Evolutionary conservation across 371 early-diverging fungal species (phyloP).

Genomic region (Syncephalastrum racemosum): DNA sequence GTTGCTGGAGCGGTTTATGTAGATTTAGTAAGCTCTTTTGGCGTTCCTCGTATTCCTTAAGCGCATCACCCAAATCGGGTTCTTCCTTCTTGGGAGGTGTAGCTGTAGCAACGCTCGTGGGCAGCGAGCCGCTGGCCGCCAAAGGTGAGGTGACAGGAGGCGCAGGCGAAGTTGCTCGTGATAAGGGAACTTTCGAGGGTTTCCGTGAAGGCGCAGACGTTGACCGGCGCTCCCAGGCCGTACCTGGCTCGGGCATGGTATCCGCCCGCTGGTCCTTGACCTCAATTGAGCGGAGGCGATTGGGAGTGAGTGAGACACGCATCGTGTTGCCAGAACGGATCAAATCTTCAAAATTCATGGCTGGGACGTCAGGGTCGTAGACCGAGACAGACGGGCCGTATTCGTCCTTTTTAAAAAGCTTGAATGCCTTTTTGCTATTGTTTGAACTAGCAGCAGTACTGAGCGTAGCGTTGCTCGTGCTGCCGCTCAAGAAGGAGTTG

Average conservation of each 20-base stretch:
- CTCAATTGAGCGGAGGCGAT: slow-evolving; percentile 54
- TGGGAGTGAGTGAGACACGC: slow-evolving; percentile 56
- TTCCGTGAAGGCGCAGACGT: slow-evolving; percentile 22
- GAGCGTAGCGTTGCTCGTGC: slow-evolving; percentile 21
- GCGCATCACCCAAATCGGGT: neutral
- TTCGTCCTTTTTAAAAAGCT: slow-evolving; percentile 43
- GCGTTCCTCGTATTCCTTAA: slow-evolving; percentile 3
- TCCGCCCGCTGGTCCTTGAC: slow-evolving; percentile 30
- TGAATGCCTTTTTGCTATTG: slow-evolving; percentile 39
- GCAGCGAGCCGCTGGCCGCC: slow-evolving; percentile 2
- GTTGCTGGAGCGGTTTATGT: neutral
- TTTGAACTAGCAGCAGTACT: slow-evolving; percentile 11
- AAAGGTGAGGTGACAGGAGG: slow-evolving; percentile 10
- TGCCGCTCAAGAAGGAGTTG: slow-evolving; percentile 36
- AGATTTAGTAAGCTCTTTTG: slow-evolving; percentile 1
- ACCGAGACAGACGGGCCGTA: slow-evolving; percentile 20
- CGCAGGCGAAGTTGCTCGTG: slow-evolving; percentile 10
- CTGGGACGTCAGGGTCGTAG: slow-evolving; percentile 39
- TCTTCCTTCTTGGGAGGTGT: slow-evolving; percentile 3
- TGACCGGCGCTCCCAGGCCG: slow-evolving; percentile 36
- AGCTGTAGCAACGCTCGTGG: slow-evolving; percentile 6
- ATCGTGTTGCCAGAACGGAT: slow-evolving; percentile 55
- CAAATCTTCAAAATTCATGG: slow-evolving; percentile 49
- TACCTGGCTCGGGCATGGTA: slow-evolving; percentile 5
- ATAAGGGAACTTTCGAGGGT: slow-evolving; percentile 7